Base-by-base conservation (phyloP, 2,329 filamentous ascomycete genomes). In the Cytospora piceicola region DNA sequence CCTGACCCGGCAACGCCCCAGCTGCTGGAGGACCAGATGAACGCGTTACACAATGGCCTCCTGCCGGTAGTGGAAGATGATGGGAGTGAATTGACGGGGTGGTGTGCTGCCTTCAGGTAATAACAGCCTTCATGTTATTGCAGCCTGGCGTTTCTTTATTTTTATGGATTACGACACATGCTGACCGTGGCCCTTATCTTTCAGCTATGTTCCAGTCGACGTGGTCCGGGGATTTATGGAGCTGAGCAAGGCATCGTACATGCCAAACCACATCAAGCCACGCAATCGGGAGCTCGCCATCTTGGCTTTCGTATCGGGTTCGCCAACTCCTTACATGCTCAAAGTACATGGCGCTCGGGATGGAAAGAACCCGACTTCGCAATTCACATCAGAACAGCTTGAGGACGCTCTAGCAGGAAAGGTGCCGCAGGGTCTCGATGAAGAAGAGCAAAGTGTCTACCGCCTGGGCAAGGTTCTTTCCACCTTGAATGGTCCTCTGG, bases 251-350 rank as follows among this genome's bases (percentile, higher is more conserved):
- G 14, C 53, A 2, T 20, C 20, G 2, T 56, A 34, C 34, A 15
- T 36, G 9, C 3, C 5, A 9, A 4, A 20, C 6, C n/a, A 22
- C 11, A 29, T 56, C 53, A 56, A 56, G 14, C 53, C 29, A n/a
- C 53, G 53, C 30, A 34, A 56, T 20, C n/a, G 53, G 22, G 53
- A 56, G n/a, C n/a, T 56, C 11, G 53, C 53, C 3, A 22, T 56
- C 30, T 15, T 56, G 12, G 53, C 20, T 17, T 22, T 56, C 7
- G 22, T 14, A n/a, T 56, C 30, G n/a, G 53, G 22, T 24, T 5
- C 24, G 29, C 11, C 36, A 3, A 20, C 36, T 5, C 53, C 53
- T 11, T 56, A 36, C 9, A 56, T 34, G 30, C 17, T 15, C 22
- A 36, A 17, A 11, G 17, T 29, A 20, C 53, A 56, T 20, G 9